These are phyloP conservation scores for apple (Malus domestica) DNA, from an alignment of 306 rosid genomes.

Conservation along the genomic window ASM211411v1 NC_041800.1:29496733-29497232, in stretches of 20 bases:
- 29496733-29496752: background rate
- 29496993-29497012: background rate
- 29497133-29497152: conserved; percentile 13
- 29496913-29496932: conserved; percentile 76
- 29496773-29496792: background rate
- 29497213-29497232: background rate
- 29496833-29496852: background rate
- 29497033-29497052: background rate
- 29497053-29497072: background rate
- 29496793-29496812: background rate
- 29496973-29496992: background rate
- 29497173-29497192: background rate
- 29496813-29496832: background rate
- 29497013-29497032: background rate
- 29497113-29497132: conserved; percentile 40
- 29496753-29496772: background rate
- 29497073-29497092: conserved; percentile 9
- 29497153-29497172: background rate
- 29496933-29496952: conserved; percentile 85
- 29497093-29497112: background rate
- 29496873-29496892: conserved; percentile 95
- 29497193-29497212: background rate
- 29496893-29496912: conserved; percentile 85
- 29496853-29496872: conserved; percentile 11
- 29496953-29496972: conserved; percentile 17